A percentile compares a stretch with the other conserved stretches of the same genome.
phyloP scores from a whole-genome alignment of 2,329 filamentous ascomycete species.

The Hawksworthiomyces lignivorus region DNA sequence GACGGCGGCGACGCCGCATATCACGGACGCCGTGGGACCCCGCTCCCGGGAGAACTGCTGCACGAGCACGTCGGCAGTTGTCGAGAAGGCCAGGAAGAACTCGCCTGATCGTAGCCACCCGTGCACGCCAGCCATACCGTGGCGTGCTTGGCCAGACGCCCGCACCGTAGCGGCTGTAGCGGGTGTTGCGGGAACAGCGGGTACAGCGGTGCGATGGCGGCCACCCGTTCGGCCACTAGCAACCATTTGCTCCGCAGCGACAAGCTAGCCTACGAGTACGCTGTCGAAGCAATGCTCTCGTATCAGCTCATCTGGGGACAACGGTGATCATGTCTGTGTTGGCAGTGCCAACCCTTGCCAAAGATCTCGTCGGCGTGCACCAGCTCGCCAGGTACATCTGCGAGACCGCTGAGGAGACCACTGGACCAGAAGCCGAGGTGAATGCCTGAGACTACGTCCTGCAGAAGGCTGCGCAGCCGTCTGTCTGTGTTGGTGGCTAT shows the following conservation, averaged over 20 bases:
- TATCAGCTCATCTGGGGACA: constrained; percentile 38
- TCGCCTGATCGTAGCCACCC: constrained; percentile 58
- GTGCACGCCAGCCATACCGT: constrained; percentile 54
- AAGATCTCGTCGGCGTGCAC: constrained; percentile 38
- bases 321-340: constrained; percentile 42
- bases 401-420: constrained; percentile 41
- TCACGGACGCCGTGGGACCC: not conserved
- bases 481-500: not conserved
- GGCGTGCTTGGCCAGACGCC: constrained; percentile 27
- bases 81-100: constrained; percentile 61
- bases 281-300: constrained; percentile 23
- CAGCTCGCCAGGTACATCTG: constrained; percentile 41
- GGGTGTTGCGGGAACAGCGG: no score
- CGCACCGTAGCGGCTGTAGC: constrained; percentile 31
- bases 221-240: constrained; percentile 46
- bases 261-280: no score
- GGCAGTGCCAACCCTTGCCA: constrained; percentile 7
- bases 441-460: constrained; percentile 36
- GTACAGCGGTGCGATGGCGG: constrained; percentile 35
- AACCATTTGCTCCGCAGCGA: no score
- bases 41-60: not conserved
- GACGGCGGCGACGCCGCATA: constrained; percentile 18
- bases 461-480: constrained; percentile 25
- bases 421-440: constrained; percentile 35
- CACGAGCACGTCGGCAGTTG: constrained; percentile 41